Evolutionary conservation across 2,329 filamentous ascomycete species (phyloP).

Genomic region (Xylaria sp.): DNA sequence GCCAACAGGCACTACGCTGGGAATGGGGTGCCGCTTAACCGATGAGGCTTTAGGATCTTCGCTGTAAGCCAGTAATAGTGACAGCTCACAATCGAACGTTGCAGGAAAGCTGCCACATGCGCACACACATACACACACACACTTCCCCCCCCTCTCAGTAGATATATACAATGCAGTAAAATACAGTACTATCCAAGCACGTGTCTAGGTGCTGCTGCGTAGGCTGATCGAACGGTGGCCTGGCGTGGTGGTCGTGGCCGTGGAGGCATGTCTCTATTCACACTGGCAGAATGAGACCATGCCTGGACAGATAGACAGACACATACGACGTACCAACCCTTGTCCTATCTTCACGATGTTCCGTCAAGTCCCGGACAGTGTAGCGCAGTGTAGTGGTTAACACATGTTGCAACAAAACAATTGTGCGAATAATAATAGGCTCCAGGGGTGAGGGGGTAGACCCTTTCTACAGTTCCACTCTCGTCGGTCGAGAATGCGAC

Average conservation of each 20-base stretch:
- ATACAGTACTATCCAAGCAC: conserved; percentile 9
- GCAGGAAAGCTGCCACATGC: conserved; percentile 24
- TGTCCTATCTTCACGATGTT: conserved; percentile 18
- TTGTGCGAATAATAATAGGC: conserved; percentile 24
- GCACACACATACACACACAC: background rate
- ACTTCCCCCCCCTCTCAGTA: background rate
- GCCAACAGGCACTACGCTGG: conserved; percentile 12
- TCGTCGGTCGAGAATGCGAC: conserved; percentile 26
- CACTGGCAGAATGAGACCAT: background rate
- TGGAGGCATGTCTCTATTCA: conserved; percentile 14
- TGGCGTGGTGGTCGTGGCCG: conserved; percentile 14
- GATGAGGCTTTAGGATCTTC: conserved; percentile 36
- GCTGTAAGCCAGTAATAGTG: conserved; percentile 30
- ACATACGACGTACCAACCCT: conserved; percentile 13
- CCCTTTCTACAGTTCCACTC: conserved; percentile 32
- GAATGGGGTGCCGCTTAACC: conserved; percentile 32
- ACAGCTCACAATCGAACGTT: conserved; percentile 36
- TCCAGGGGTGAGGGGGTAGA: conserved; percentile 29
- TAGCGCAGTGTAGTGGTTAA: conserved; percentile 12
- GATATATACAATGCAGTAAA: background rate
- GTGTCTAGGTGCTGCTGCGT: conserved; percentile 3
- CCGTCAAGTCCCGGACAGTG: conserved; percentile 27
- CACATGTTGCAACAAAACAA: conserved; percentile 31
- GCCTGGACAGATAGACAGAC: conserved; percentile 1
- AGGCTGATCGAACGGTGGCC: conserved; percentile 20